Evolutionary conservation across 2,329 filamentous ascomycete genomes (phyloP).

Genomic region (Penicillium griseofulvum): DNA sequence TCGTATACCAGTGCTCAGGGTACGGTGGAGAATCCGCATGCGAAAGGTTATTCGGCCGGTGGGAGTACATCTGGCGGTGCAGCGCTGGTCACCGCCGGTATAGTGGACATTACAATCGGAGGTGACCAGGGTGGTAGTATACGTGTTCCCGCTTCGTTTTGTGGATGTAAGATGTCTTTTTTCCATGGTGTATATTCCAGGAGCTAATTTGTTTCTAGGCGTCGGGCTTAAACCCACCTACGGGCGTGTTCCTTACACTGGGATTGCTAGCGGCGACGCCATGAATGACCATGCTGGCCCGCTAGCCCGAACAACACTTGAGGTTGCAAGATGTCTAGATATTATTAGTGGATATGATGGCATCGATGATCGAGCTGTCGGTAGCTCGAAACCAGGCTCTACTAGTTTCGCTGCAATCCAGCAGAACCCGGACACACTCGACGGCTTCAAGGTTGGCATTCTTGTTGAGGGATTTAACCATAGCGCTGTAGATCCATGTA

Average conservation of each 20-base stretch:
- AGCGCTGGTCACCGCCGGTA: constrained; percentile 25
- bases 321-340: constrained; percentile 46
- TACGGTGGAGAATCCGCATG: constrained; percentile 28
- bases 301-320: constrained; percentile 42
- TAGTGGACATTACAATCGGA: constrained; percentile 32
- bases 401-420: constrained; percentile 19
- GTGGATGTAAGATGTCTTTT: constrained; percentile 28
- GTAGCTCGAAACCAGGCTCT: constrained; percentile 23
- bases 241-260: constrained; percentile 53
- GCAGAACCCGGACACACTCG: constrained; percentile 8
- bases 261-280: constrained; percentile 49
- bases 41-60: constrained; percentile 29
- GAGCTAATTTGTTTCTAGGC: constrained; percentile 9
- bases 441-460: constrained; percentile 40
- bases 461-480: constrained; percentile 48
- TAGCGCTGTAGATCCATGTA: constrained; percentile 39
- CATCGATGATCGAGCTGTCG: constrained; percentile 49
- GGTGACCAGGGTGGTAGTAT: constrained; percentile 37
- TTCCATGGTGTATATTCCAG: background rate
- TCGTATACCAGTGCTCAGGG: constrained; percentile 32
- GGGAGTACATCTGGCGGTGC: constrained; percentile 31
- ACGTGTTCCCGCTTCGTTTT: constrained; percentile 44
- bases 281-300: constrained; percentile 54
- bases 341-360: constrained; percentile 50
- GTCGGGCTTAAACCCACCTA: constrained; percentile 54